A percentile compares a stretch with the other conserved stretches of the same genome.
phyloP scores from a whole-genome alignment of 768 basidiomycete genomes.

The Tylopilus sp. region DNA sequence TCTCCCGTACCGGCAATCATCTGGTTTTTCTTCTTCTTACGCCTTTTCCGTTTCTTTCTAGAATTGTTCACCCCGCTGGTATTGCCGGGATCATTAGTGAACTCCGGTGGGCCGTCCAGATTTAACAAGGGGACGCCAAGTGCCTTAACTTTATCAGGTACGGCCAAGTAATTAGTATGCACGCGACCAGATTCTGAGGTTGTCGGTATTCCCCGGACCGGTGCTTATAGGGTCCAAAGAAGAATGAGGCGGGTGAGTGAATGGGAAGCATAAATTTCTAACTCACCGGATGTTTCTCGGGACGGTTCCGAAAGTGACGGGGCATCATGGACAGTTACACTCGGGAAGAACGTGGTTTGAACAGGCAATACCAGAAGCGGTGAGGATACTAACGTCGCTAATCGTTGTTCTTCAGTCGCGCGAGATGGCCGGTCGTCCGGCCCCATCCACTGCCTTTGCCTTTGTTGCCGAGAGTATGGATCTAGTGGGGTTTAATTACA shows the following conservation, averaged over 20 bases:
- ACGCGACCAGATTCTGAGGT: conserved; percentile 2
- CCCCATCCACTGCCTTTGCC: conserved; percentile 1
- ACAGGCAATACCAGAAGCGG: conserved; percentile 3
- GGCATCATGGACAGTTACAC: neutral
- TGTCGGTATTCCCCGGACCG: conserved; percentile 8
- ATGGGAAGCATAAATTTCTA: conserved; percentile 3
- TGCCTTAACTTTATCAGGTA: conserved; percentile 12
- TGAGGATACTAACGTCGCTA: conserved; percentile 2
- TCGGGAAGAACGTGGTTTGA: conserved; percentile 3
- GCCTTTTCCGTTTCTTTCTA: conserved; percentile 54
- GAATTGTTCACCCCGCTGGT: conserved; percentile 23
- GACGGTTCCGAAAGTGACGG: neutral
- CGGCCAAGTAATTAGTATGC: neutral
- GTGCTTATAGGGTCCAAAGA: conserved; percentile 12
- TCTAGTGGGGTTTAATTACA: conserved; percentile 6
- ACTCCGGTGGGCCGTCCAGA: conserved; percentile 46
- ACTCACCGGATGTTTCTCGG: conserved; percentile 18
- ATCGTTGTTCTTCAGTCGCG: neutral
- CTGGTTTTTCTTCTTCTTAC: conserved; percentile 50
- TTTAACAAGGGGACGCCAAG: conserved; percentile 48
- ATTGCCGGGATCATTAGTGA: conserved; percentile 12
- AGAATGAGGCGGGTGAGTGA: conserved; percentile 13
- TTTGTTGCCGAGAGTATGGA: conserved; percentile 5
- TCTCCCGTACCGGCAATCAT: conserved; percentile 20
- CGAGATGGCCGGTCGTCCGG: neutral